Conservation (phyloP, 306 rosid genomes). For the Medicago lupulina region DNA sequence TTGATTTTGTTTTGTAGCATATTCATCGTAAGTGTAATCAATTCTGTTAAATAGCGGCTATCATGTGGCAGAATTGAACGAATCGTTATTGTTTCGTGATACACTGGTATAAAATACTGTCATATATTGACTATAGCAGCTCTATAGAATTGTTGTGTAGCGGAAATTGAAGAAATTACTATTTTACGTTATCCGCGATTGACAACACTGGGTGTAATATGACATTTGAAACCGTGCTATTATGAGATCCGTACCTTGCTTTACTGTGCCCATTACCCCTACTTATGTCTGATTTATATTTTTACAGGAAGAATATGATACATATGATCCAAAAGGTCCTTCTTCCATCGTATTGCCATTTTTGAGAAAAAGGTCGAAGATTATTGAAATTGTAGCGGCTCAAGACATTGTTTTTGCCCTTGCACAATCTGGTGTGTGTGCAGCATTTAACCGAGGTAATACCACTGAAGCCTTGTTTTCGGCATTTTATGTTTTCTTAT, state of each 20-base stretch:
- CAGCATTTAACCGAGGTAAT: slow-evolving; percentile 65
- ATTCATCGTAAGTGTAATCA: no score
- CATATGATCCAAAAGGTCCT: slow-evolving; percentile 64
- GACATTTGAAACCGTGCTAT: slow-evolving; percentile 6
- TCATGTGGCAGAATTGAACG: background rate
- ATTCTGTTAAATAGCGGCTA: background rate
- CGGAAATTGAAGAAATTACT: no score
- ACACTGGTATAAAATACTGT: background rate
- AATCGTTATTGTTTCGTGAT: background rate
- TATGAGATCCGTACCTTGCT: slow-evolving; percentile 20
- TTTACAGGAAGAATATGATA: slow-evolving; percentile 61
- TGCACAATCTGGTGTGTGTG: slow-evolving; percentile 68
- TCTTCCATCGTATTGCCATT: slow-evolving; percentile 48
- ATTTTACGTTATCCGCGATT: background rate
- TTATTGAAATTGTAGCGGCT: slow-evolving; percentile 65
- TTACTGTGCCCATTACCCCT: background rate
- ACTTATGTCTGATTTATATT: slow-evolving; percentile 32
- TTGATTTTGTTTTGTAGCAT: no score
- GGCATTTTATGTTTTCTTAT: slow-evolving; percentile 2
- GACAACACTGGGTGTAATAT: background rate
- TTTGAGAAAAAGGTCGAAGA: slow-evolving; percentile 61
- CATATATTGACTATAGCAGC: background rate
- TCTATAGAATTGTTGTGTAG: background rate
- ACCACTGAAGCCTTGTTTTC: slow-evolving; percentile 1
- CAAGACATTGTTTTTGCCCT: slow-evolving; percentile 61